Percentiles rank a stretch among this genome's conserved stretches.
These are phyloP conservation scores for Zymoseptoria brevis DNA, from an alignment of 2,329 filamentous ascomycete species.

Conservation along the genomic window DNA sequence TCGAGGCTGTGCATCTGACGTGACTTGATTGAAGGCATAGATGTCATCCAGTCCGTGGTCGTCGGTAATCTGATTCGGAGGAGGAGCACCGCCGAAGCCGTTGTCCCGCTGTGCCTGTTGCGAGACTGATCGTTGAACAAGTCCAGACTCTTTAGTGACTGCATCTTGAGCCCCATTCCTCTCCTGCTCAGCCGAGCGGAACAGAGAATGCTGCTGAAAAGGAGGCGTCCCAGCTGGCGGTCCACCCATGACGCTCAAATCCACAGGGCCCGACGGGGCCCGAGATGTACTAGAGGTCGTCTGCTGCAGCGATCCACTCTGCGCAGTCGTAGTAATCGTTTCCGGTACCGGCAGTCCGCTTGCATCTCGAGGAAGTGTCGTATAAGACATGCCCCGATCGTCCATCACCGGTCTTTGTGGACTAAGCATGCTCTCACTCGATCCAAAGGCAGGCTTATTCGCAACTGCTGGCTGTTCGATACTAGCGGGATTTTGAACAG, in stretches of 20 bases:
- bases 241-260: conserved; percentile 18
- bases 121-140: too few relatives aligned
- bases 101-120: neutral
- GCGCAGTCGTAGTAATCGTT: conserved; percentile 8
- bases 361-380: conserved; percentile 18
- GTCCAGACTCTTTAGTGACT: neutral
- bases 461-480: neutral
- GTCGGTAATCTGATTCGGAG: conserved; percentile 11
- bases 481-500: neutral
- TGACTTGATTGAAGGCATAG: neutral
- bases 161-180: neutral
- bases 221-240: conserved; percentile 18
- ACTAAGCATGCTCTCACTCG: neutral
- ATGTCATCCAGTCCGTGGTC: conserved; percentile 16
- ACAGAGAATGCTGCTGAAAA: conserved; percentile 20
- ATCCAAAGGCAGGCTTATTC: neutral
- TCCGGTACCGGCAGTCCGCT: conserved; percentile 13
- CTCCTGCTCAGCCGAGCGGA: conserved; percentile 1
- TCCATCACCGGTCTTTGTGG: conserved; percentile 3
- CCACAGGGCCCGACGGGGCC: conserved; percentile 3
- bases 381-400: conserved; percentile 25
- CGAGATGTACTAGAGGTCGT: neutral
- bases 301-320: neutral
- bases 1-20: neutral
- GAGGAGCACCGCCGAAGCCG: neutral